Conservation (phyloP, 371 early-diverging fungal genomes). For the Dinochytrium kinnereticum region DNA sequence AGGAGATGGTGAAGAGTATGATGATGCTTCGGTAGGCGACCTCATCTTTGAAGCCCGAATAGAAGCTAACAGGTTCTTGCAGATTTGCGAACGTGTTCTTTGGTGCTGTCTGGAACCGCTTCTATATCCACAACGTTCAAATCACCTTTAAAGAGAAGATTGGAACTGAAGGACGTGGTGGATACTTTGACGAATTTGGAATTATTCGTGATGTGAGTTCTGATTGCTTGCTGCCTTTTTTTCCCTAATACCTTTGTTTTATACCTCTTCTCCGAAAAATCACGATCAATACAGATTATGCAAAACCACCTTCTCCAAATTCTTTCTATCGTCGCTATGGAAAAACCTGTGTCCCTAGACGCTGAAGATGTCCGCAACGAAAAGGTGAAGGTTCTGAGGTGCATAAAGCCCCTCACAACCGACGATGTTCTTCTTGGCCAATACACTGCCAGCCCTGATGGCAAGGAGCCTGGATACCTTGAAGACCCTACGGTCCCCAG, state of each 20-base stretch:
- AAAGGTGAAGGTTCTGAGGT: conserved; percentile 87
- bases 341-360: conserved; percentile 81
- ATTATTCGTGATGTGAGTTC: conserved; percentile 94
- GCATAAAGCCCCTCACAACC: conserved; percentile 75
- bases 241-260: background rate
- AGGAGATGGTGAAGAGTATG: conserved; percentile 99
- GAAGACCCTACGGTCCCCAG: conserved; percentile 89
- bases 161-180: conserved; percentile 98
- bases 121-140: conserved; percentile 92
- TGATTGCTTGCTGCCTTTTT: background rate
- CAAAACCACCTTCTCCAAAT: conserved; percentile 97
- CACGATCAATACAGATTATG: no score
- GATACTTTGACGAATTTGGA: conserved; percentile 99
- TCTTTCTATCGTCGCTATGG: conserved; percentile 92
- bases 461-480: conserved; percentile 86
- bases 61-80: no score
- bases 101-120: conserved; percentile 90
- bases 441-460: conserved; percentile 72
- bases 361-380: conserved; percentile 93
- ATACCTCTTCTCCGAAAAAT: no score
- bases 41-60: no score
- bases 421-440: conserved; percentile 90
- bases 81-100: conserved; percentile 96
- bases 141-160: conserved; percentile 98
- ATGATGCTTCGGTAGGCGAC: conserved; percentile 80